Conservation (phyloP, 352 stramenopile species). For the Phytopythium aichiense region DNA sequence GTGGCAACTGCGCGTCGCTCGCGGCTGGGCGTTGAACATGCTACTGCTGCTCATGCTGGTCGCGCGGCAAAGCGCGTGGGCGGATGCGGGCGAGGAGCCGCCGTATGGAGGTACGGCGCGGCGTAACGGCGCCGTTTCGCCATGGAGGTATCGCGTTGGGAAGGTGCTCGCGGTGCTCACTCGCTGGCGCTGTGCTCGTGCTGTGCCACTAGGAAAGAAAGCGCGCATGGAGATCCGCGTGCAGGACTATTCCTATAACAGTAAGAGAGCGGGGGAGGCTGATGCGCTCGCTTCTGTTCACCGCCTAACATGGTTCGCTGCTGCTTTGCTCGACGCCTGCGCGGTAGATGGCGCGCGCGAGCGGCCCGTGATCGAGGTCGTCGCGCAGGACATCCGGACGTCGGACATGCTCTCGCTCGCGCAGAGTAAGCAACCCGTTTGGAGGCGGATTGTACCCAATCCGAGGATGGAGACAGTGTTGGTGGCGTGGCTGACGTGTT, state of each 20-base stretch:
- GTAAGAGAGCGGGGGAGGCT: slow-evolving; percentile 16
- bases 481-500: not conserved
- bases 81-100: slow-evolving; percentile 12
- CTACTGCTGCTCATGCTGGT: slow-evolving; percentile 23
- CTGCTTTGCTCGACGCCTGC: slow-evolving; percentile 7
- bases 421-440: slow-evolving; percentile 27
- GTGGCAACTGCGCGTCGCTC: not conserved
- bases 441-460: not conserved
- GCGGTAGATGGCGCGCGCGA: slow-evolving; percentile 33
- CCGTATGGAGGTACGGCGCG: not conserved
- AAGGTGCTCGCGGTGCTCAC: not conserved
- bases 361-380: slow-evolving; percentile 38
- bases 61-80: slow-evolving; percentile 17
- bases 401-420: slow-evolving; percentile 49
- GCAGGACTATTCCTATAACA: slow-evolving; percentile 64
- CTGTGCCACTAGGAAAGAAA: slow-evolving; percentile 15
- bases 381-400: slow-evolving; percentile 46
- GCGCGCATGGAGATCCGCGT: slow-evolving; percentile 52
- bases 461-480: not conserved
- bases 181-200: not conserved
- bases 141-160: not conserved
- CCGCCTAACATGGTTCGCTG: not conserved
- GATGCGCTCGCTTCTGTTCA: not conserved
- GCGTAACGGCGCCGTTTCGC: not conserved
- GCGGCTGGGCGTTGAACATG: slow-evolving; percentile 24